Evolutionary conservation across 164 flowering plant genomes (phyloP), one percentile per base, ranked within the genome.

Genomic region (grape (Vitis vinifera)): DNA sequence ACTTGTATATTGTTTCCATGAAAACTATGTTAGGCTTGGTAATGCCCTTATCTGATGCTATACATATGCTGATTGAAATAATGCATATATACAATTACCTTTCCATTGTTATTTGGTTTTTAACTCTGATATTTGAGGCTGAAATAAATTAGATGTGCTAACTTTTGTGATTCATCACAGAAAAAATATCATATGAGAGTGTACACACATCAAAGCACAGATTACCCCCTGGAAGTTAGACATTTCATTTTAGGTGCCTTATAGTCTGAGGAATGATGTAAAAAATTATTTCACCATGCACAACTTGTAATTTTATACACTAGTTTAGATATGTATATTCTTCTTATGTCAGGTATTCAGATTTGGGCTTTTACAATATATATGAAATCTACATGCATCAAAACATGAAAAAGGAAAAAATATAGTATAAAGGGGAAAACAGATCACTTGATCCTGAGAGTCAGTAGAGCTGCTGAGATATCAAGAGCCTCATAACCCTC

Each of bases 391-490:
- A 11, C 29, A 29, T 49, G 62, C 59, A 3, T 59, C 8, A 47
- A 47, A 47, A 37, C 48, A 59, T 14, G 9, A 67, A 62, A 47
- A 69, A 19, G 9, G 12, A 30, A 4, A 11, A 68, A n/a, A 55
- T 9, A 61, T 44, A 37, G 6, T 3, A 55, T 10, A 9, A 10
- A 10, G 10, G 52, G 51, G 44, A 17, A 17, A 48, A 4, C 0
- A 50, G 10, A 37, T 78, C 77, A 80, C 63, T 76, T 83, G 50
- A 75, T 71, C 61, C 80, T 83, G 17, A 81, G 16, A 66, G 67
- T 66, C 27, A 81, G 78, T 51, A 91, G 72, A 8, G 86, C 85
- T 76, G 74, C 61, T 14, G 81, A 66, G 64, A 88, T 82, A n/a
- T 82, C 82, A 48, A 77, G 67, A 23, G 68, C 75, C 69, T 75